phyloP scores from a whole-genome alignment of 257 asterid genomes.

The Solanum dulcamara region DNA sequence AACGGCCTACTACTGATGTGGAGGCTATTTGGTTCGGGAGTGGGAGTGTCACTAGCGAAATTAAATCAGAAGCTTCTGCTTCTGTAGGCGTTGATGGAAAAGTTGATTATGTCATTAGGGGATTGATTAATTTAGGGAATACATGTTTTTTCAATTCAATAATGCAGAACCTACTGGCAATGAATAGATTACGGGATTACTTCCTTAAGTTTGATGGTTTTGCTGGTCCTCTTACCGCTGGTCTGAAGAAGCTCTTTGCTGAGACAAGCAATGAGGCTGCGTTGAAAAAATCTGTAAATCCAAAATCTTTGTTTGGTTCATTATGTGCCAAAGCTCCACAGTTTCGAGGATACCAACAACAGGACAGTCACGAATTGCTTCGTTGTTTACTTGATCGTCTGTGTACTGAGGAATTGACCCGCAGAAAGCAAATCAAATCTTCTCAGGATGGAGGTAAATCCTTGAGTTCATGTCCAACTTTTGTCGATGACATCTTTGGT shows the following conservation, averaged over 20 bases:
- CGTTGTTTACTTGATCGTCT: constrained; percentile 79
- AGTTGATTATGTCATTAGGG: constrained; percentile 38
- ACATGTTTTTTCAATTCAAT: constrained; percentile 90
- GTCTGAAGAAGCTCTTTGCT: constrained; percentile 50
- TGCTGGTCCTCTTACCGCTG: constrained; percentile 56
- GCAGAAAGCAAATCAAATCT: constrained; percentile 27
- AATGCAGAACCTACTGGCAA: constrained; percentile 70
- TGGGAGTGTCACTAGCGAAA: constrained; percentile 39
- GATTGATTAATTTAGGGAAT: constrained; percentile 83
- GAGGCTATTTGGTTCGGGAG: constrained; percentile 67
- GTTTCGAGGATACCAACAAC: constrained; percentile 88
- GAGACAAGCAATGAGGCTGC: constrained; percentile 42
- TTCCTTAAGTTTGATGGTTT: constrained; percentile 43
- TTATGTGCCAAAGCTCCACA: constrained; percentile 77
- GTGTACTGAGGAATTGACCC: constrained; percentile 48
- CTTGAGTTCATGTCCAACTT: constrained; percentile 21
- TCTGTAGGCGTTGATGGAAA: constrained; percentile 18
- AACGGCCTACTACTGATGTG: constrained; percentile 29
- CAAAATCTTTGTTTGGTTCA: constrained; percentile 57
- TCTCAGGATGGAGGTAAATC: constrained; percentile 16
- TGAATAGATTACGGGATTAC: constrained; percentile 41
- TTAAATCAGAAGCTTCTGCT: constrained; percentile 27
- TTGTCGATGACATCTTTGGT: constrained; percentile 80
- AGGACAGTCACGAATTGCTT: constrained; percentile 91
- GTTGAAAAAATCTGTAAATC: constrained; percentile 41